Conservation (phyloP, 495 filamentous ascomycete species). For the Neurospora tetraspora region DNA sequence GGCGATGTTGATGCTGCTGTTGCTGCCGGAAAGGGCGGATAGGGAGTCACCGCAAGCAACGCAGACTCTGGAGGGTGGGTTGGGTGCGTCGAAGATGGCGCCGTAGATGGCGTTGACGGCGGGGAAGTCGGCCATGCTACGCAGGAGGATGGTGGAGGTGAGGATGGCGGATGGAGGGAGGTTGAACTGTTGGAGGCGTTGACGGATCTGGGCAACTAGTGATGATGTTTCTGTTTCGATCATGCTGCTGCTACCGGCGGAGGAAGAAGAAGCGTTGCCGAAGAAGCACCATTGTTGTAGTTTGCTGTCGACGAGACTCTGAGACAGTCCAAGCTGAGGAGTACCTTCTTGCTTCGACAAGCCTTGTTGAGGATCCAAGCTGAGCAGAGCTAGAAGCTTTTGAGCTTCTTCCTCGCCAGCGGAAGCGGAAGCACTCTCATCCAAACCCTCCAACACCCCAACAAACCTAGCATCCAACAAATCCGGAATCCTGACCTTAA, state of each 20-base stretch:
- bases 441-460: constrained; percentile 7
- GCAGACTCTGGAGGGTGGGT: constrained; percentile 77
- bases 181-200: constrained; percentile 13
- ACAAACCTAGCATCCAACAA: constrained; percentile 40
- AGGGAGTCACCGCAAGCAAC: constrained; percentile 59
- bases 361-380: background rate
- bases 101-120: constrained; percentile 66
- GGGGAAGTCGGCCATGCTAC: constrained; percentile 68
- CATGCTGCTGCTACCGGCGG: background rate
- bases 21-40: constrained; percentile 22
- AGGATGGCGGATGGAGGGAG: constrained; percentile 49
- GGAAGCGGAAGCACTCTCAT: background rate
- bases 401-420: background rate
- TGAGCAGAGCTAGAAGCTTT: background rate
- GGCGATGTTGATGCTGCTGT: constrained; percentile 41
- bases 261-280: background rate
- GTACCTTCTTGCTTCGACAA: background rate
- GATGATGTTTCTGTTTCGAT: constrained; percentile 26
- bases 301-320: background rate
- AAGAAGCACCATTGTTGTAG: constrained; percentile 17
- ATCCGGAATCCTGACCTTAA: constrained; percentile 32
- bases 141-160: constrained; percentile 66
- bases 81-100: constrained; percentile 56
- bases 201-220: constrained; percentile 26
- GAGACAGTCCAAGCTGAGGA: background rate